phyloP scores from a whole-genome alignment of 2,329 filamentous ascomycete species.

The Tolypocladium tropicale region DNA sequence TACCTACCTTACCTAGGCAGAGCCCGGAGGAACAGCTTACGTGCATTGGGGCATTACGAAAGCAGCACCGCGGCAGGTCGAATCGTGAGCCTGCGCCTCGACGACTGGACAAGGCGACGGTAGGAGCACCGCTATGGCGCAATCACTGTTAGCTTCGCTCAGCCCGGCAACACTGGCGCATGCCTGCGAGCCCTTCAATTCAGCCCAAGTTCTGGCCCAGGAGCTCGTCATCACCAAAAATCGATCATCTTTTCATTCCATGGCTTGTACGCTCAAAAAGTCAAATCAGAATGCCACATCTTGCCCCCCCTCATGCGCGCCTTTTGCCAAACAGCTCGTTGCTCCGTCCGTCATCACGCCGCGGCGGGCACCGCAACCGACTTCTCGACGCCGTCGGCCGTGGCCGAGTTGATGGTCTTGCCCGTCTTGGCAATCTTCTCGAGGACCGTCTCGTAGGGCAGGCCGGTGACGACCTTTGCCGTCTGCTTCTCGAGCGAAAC shows the following conservation, averaged over 20 bases:
- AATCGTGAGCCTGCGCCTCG: too few species aligned
- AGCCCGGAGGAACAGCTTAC: neutral
- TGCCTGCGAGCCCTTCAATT: neutral
- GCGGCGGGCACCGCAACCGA: conserved; percentile 36
- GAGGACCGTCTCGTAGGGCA: conserved; percentile 73
- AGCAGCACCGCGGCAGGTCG: too few species aligned
- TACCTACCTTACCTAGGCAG: too few species aligned
- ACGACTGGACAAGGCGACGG: neutral
- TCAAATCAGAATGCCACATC: neutral
- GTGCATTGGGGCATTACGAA: too few species aligned
- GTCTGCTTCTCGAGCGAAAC: conserved; percentile 81
- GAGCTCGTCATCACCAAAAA: neutral
- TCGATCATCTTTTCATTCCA: neutral
- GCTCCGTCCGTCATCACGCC: conserved; percentile 7
- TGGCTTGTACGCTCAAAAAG: neutral
- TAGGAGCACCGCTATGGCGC: neutral
- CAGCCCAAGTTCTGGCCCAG: neutral
- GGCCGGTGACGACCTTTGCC: conserved; percentile 61
- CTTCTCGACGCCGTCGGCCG: conserved; percentile 54
- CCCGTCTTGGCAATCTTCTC: conserved; percentile 90
- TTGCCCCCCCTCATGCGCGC: neutral
- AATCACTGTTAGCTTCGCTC: neutral
- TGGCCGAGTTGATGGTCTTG: conserved; percentile 75
- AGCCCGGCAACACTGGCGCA: neutral
- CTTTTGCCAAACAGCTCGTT: neutral